Percentiles rank a stretch among this genome's conserved stretches.
Conservation (phyloP, 2,329 filamentous ascomycete genomes). For the Colletotrichum cordylinicola region DNA sequence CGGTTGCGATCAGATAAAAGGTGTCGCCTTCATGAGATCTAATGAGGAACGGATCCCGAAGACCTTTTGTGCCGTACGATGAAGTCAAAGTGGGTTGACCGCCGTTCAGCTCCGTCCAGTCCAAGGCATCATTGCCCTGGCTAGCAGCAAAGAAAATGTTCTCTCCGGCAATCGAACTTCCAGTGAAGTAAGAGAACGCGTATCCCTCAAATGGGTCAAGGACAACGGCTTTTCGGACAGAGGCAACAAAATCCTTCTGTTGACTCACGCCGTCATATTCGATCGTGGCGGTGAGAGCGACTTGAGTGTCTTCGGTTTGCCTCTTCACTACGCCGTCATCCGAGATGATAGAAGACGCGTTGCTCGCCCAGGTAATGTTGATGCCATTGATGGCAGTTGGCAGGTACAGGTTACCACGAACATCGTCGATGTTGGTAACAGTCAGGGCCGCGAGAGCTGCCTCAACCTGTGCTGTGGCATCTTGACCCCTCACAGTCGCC, state of each 20-base stretch:
- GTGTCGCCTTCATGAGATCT: constrained; percentile 54
- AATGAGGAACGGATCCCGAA: constrained; percentile 60
- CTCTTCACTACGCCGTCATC: constrained; percentile 40
- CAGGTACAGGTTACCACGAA: constrained; percentile 43
- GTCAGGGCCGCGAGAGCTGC: constrained; percentile 27
- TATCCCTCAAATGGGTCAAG: constrained; percentile 48
- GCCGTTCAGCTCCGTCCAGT: constrained; percentile 55
- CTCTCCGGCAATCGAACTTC: constrained; percentile 48
- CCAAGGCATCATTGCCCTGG: constrained; percentile 56
- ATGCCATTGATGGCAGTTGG: constrained; percentile 34
- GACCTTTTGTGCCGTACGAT: constrained; percentile 50
- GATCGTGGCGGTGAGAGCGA: constrained; percentile 41
- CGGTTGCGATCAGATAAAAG: constrained; percentile 58
- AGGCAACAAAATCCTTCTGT: constrained; percentile 37
- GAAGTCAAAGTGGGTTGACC: constrained; percentile 52
- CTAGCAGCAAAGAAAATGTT: constrained; percentile 59
- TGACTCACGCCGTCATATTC: constrained; percentile 21
- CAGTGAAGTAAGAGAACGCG: constrained; percentile 58
- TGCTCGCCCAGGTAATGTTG: constrained; percentile 40
- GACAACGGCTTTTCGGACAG: constrained; percentile 35
- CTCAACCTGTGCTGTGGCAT: background rate
- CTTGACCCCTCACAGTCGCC: background rate
- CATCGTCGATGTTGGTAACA: constrained; percentile 39
- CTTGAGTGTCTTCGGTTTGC: constrained; percentile 28
- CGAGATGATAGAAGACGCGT: constrained; percentile 36